phyloP scores from a whole-genome alignment of 2,329 filamentous ascomycete species.

The Scolecobasidium constrictum region DNA sequence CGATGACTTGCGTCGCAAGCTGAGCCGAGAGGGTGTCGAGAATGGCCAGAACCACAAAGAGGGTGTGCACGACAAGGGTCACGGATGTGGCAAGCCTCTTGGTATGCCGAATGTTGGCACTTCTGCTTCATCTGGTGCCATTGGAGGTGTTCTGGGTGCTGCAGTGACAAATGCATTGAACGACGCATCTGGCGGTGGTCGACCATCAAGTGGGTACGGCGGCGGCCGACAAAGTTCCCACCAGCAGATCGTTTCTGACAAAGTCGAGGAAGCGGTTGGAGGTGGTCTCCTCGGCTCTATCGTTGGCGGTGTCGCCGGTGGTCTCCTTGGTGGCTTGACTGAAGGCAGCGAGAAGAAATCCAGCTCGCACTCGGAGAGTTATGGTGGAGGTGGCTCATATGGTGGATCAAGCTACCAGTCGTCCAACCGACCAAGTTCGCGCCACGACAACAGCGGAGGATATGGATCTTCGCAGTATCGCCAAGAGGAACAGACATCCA shows the following conservation, averaged over 20 bases:
- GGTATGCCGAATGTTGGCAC: slow-evolving; percentile 53
- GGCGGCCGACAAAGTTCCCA: slow-evolving; percentile 13
- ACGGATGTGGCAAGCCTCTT: slow-evolving; percentile 73
- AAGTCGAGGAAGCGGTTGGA: slow-evolving; percentile 49
- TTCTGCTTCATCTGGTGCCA: slow-evolving; percentile 31
- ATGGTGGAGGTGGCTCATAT: slow-evolving; percentile 41
- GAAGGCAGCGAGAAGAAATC: slow-evolving; percentile 42
- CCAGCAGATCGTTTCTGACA: slow-evolving; percentile 33
- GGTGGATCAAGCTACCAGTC: slow-evolving; percentile 45
- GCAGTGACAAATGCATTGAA: slow-evolving; percentile 22
- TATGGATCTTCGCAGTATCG: slow-evolving; percentile 52
- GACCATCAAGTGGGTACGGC: not conserved
- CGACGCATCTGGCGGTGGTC: slow-evolving; percentile 16
- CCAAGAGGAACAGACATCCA: slow-evolving; percentile 29
- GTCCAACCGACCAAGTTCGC: too few relatives aligned
- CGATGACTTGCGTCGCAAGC: slow-evolving; percentile 58
- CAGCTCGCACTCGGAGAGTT: slow-evolving; percentile 39
- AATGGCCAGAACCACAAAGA: slow-evolving; percentile 77
- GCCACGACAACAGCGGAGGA: slow-evolving; percentile 13
- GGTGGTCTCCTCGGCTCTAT: slow-evolving; percentile 57
- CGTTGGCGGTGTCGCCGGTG: slow-evolving; percentile 55
- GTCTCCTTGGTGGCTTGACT: slow-evolving; percentile 52
- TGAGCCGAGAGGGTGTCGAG: slow-evolving; percentile 68
- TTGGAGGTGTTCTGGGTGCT: slow-evolving; percentile 22
- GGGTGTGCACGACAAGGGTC: slow-evolving; percentile 71